Conservation (phyloP, 306 rosid species). For the Cicer chorassanicum region DNA sequence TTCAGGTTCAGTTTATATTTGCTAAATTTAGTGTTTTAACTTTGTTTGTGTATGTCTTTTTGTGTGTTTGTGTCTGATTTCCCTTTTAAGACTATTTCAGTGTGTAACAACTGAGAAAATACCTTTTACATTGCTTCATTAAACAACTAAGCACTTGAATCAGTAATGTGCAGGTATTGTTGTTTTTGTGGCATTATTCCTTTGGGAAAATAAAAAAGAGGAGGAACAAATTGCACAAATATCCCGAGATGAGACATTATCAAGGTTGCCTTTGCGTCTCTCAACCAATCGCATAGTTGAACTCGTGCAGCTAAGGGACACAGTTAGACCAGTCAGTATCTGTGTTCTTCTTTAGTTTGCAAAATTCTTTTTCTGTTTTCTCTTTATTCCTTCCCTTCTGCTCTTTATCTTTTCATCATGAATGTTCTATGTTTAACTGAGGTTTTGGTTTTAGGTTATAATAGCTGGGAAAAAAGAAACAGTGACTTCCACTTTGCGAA, state of each 20-base stretch:
- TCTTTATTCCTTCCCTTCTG: not conserved
- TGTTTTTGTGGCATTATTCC: constrained; percentile 73
- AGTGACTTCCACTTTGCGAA: constrained; percentile 69
- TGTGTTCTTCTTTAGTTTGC: not conserved
- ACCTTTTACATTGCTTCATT: constrained; percentile 46
- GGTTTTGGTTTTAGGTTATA: constrained; percentile 75
- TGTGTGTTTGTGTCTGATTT: constrained; percentile 12
- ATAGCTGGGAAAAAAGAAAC: constrained; percentile 89
- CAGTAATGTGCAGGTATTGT: constrained; percentile 85
- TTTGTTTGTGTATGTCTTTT: not conserved
- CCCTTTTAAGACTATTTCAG: constrained; percentile 17
- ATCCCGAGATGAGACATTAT: constrained; percentile 80
- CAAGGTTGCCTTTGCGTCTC: constrained; percentile 93
- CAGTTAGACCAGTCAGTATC: constrained; percentile 85
- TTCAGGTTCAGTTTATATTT: constrained; percentile 41
- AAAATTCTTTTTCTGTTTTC: constrained; percentile 7
- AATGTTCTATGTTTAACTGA: constrained; percentile 36
- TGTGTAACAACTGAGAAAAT: constrained; percentile 20
- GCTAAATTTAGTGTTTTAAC: constrained; percentile 10
- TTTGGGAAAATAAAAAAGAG: constrained; percentile 98
- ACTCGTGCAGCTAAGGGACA: constrained; percentile 95
- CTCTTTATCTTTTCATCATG: not conserved
- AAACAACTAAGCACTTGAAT: constrained; percentile 69
- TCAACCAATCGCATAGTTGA: constrained; percentile 96
- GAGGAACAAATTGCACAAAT: constrained; percentile 93